Percentiles rank a stretch among this genome's conserved stretches.
phyloP scores from a whole-genome alignment of 2,329 filamentous ascomycete species.

The Aspergillus ochraceoroseus region DNA sequence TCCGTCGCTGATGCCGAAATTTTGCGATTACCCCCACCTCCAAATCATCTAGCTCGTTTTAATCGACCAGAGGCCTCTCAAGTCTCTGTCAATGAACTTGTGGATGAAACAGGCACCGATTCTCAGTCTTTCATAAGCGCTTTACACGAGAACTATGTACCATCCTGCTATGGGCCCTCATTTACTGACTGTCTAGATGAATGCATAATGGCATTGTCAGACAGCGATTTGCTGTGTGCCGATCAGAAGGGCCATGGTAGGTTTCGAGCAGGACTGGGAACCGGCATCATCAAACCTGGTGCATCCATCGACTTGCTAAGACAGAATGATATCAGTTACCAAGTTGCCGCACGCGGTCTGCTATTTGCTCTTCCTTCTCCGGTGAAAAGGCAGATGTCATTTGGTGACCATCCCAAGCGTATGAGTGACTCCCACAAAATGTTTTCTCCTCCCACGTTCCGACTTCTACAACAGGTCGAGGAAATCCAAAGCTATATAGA shows the following conservation, averaged over 20 bases:
- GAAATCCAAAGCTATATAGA: constrained; percentile 67
- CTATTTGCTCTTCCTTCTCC: constrained; percentile 80
- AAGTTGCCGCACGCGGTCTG: constrained; percentile 80
- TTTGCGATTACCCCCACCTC: constrained; percentile 52
- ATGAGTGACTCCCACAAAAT: constrained; percentile 69
- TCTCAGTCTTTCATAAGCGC: constrained; percentile 84
- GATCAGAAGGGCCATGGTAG: constrained; percentile 43
- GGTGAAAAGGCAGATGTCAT: constrained; percentile 59
- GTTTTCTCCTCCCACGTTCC: constrained; percentile 83
- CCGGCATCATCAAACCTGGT: constrained; percentile 51
- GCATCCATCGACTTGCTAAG: constrained; percentile 61
- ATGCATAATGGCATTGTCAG: constrained; percentile 82
- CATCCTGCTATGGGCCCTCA: constrained; percentile 66
- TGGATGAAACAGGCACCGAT: constrained; percentile 91
- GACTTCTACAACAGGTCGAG: constrained; percentile 76
- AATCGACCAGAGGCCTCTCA: constrained; percentile 60
- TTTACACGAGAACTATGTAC: constrained; percentile 86
- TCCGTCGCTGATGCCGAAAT: constrained; percentile 31
- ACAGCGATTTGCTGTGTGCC: constrained; percentile 77
- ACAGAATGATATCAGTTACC: constrained; percentile 91
- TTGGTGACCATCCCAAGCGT: constrained; percentile 31
- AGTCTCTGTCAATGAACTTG: constrained; percentile 67
- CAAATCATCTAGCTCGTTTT: constrained; percentile 54
- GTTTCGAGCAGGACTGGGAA: constrained; percentile 51
- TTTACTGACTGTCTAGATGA: constrained; percentile 73